A percentile compares a stretch with the other conserved stretches of the same genome.
Evolutionary conservation across 2,329 filamentous ascomycete genomes (phyloP).

Genomic region (Raffaelea ambrosiae): DNA sequence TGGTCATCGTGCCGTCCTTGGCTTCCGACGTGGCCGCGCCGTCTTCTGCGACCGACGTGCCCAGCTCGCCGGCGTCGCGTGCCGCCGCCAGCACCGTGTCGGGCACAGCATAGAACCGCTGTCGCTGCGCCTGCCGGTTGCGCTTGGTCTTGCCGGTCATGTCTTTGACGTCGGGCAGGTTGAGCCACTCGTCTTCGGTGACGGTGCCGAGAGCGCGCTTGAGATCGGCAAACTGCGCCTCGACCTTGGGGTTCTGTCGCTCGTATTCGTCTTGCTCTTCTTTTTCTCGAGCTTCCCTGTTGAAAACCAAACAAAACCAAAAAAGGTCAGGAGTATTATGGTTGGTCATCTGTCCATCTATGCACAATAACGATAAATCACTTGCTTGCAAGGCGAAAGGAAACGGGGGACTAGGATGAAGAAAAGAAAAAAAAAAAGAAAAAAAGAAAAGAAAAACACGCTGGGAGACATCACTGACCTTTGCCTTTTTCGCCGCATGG

Average conservation of each 20-base stretch:
- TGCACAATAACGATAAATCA: constrained; percentile 63
- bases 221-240: constrained; percentile 92
- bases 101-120: constrained; percentile 91
- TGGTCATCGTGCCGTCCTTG: constrained; percentile 87
- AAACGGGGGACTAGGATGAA: neutral
- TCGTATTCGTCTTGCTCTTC: constrained; percentile 93
- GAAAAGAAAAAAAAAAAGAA: too few relatives aligned
- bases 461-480: constrained; percentile 52
- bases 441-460: too few relatives aligned
- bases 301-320: neutral
- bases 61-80: constrained; percentile 69
- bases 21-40: constrained; percentile 30
- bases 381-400: constrained; percentile 21
- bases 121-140: constrained; percentile 70
- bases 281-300: constrained; percentile 85
- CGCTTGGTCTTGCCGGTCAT: constrained; percentile 89
- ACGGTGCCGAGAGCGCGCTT: constrained; percentile 85
- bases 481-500: constrained; percentile 73
- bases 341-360: constrained; percentile 74
- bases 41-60: constrained; percentile 82
- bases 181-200: constrained; percentile 94
- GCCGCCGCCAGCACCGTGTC: constrained; percentile 91
- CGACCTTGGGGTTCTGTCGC: constrained; percentile 94
- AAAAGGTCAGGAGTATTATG: constrained; percentile 4
- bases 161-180: constrained; percentile 89